Percentiles rank a stretch among this genome's conserved stretches.
Conservation (phyloP, 2,329 filamentous ascomycete genomes). For the Paecilomyces niveus region DNA sequence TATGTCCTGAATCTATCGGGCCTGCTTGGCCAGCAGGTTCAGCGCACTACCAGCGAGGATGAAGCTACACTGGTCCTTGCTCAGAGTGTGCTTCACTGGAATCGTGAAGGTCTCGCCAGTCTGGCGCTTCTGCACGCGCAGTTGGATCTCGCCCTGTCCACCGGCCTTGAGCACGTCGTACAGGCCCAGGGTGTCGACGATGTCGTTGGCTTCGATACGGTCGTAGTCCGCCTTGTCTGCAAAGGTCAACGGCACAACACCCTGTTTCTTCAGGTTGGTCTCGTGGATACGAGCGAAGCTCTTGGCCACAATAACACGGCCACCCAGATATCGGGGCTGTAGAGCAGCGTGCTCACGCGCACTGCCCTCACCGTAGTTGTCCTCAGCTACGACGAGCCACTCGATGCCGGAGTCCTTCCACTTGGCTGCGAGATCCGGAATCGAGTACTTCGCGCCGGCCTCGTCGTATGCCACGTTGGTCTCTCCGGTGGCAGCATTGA, state of each 20-base stretch:
- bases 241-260: conserved; percentile 89
- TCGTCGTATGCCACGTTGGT: conserved; percentile 89
- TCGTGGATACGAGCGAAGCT: conserved; percentile 89
- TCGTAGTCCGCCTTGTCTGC: conserved; percentile 84
- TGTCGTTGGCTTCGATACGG: conserved; percentile 71
- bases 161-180: conserved; percentile 71
- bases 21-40: conserved; percentile 72
- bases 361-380: conserved; percentile 86
- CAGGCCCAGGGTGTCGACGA: conserved; percentile 74
- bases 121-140: conserved; percentile 57
- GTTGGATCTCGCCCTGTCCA: conserved; percentile 69
- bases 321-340: conserved; percentile 77
- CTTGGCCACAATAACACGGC: conserved; percentile 75
- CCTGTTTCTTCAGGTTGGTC: conserved; percentile 96
- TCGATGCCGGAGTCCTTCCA: conserved; percentile 71
- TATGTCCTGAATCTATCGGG: conserved; percentile 4
- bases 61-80: conserved; percentile 82
- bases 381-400: conserved; percentile 94
- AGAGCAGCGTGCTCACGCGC: conserved; percentile 12
- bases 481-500: conserved; percentile 86
- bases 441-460: conserved; percentile 65
- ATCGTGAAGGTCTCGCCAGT: conserved; percentile 61
- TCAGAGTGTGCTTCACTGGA: conserved; percentile 79
- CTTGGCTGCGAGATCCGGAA: conserved; percentile 76
- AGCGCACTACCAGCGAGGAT: conserved; percentile 89